Conservation (phyloP, 2,329 filamentous ascomycete genomes). For the Thelonectria olida region DNA sequence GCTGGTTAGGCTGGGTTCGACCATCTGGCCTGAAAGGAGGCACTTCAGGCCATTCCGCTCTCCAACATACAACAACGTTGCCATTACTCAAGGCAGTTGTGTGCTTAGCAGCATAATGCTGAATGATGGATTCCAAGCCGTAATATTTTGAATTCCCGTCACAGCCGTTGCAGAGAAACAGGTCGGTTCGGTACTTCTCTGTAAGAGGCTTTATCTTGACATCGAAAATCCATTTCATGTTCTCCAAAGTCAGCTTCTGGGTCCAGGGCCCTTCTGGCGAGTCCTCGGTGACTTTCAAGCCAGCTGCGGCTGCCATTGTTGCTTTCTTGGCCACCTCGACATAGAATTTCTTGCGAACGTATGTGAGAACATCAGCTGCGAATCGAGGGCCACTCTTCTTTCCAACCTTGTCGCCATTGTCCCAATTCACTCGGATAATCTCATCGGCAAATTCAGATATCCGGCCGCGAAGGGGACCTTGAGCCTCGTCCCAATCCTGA, state of each 20-base stretch:
- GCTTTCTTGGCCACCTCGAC: slow-evolving; percentile 64
- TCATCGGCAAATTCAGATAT: slow-evolving; percentile 76
- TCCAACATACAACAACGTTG: slow-evolving; percentile 80
- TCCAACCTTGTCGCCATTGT: slow-evolving; percentile 68
- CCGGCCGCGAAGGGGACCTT: slow-evolving; percentile 71
- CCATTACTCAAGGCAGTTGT: slow-evolving; percentile 75
- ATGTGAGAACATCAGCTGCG: slow-evolving; percentile 75
- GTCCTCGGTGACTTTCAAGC: slow-evolving; percentile 56
- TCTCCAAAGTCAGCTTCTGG: slow-evolving; percentile 76
- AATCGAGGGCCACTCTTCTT: slow-evolving; percentile 73
- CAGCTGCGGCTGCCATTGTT: slow-evolving; percentile 55
- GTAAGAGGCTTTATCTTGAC: slow-evolving; percentile 77
- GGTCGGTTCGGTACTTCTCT: slow-evolving; percentile 71
- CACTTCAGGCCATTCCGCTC: slow-evolving; percentile 79
- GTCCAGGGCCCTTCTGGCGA: slow-evolving; percentile 63
- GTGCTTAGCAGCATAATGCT: slow-evolving; percentile 87
- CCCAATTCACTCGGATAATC: slow-evolving; percentile 73
- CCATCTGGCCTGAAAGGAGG: slow-evolving; percentile 75
- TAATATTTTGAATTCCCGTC: slow-evolving; percentile 73
- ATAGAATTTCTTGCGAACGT: slow-evolving; percentile 74
- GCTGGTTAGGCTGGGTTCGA: background rate
- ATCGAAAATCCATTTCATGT: slow-evolving; percentile 89
- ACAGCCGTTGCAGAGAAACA: slow-evolving; percentile 80
- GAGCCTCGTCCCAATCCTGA: slow-evolving; percentile 75
- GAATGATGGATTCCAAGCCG: slow-evolving; percentile 80